Base-by-base conservation (phyloP, 1,284 basidiomycete genomes). In the Ustilago shanxiensis region DNA sequence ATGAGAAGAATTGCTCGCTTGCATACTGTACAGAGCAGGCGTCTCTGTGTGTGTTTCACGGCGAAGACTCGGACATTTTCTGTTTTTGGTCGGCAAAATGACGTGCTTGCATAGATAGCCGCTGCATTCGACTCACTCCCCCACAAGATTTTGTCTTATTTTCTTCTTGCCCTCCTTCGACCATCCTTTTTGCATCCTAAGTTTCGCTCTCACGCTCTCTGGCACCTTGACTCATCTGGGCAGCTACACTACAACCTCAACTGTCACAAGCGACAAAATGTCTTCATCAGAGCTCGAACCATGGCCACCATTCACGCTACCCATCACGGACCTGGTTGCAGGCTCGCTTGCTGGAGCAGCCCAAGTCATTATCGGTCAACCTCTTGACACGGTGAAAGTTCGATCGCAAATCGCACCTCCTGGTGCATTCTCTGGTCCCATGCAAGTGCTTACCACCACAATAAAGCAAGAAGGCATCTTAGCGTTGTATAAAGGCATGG, bases 401-500 rank as follows among this genome's bases (percentile, higher is more conserved):
- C 69, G 80, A 2, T 63, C 74, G 5, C 80, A 82, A 44, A 75
- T 74, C 13, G 72, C 80, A 1, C 39, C 77, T 14, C 61, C 54
- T 0, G 79, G 73, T 0, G 50, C 56, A n/a, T 82, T 79, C 35
- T 65, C 50, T 9, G 79, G 79, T 14, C 79, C 79, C 13, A 75
- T 76, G 64, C 77, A 82, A 37, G 72, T 82, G 0, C 63, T 80
- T 2, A 54, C 57, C 3, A 61, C 61, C 1, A 82, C 80, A 3
- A 37, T 82, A 0, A 16, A 52, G 0, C 51, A 59, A 6, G 80
- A 82, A 61, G 80, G 80, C 14, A 3, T 77, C 0, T 47, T 79
- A 13, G 80, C 77, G 1, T 51, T 82, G 35, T 82, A 80, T 55
- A 82, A 81, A 35, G 80, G 94, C 45, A 95, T 95, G 94, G 89